Evolutionary conservation across 108 stramenopile genomes (phyloP).

Genomic region (Skeletonema menzelii): DNA sequence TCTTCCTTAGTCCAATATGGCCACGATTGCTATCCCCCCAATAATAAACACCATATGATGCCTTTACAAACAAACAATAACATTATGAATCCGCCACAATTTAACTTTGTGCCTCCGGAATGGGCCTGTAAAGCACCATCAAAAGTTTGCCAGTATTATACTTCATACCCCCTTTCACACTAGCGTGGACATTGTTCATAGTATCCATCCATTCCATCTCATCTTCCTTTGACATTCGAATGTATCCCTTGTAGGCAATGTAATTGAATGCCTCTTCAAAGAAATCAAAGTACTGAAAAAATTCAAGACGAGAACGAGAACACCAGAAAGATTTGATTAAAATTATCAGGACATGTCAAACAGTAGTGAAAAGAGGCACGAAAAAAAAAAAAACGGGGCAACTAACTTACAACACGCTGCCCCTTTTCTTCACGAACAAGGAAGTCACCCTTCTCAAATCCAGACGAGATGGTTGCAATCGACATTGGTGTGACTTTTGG

Average conservation of each 20-base stretch:
- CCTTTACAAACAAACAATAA: constrained; percentile 1
- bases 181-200: constrained; percentile 46
- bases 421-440: constrained; percentile 90
- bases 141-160: constrained; percentile 89
- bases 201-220: constrained; percentile 87
- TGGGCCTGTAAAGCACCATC: constrained; percentile 84
- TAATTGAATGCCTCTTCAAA: constrained; percentile 86
- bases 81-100: background rate
- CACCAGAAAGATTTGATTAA: background rate
- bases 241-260: constrained; percentile 90
- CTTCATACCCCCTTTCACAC: constrained; percentile 75
- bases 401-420: constrained; percentile 83
- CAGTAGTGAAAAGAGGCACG: constrained; percentile 37
- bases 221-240: constrained; percentile 81
- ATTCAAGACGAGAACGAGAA: background rate
- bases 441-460: constrained; percentile 92
- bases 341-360: constrained; percentile 80
- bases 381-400: constrained; percentile 39
- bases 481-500: constrained; percentile 32
- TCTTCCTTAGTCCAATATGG: too few species aligned
- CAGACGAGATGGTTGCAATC: constrained; percentile 87
- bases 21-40: background rate
- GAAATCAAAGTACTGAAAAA: constrained; percentile 23
- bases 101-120: constrained; percentile 41
- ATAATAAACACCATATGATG: constrained; percentile 6